A percentile compares a stretch with the other conserved stretches of the same genome.
Conservation (phyloP, 768 basidiomycete genomes). For the Suillus lakei region DNA sequence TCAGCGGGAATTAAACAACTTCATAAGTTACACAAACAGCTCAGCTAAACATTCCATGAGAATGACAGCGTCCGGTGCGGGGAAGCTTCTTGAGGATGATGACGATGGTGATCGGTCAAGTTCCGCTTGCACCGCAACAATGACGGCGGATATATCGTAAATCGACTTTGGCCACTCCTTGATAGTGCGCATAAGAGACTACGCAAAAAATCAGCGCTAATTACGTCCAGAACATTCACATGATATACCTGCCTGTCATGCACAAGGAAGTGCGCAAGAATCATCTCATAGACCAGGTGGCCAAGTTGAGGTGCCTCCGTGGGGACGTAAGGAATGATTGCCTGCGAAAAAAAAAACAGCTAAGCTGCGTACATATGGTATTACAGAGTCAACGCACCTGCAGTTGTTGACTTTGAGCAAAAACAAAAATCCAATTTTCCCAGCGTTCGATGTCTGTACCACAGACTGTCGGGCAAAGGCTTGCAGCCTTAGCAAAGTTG, state of each 20-base stretch:
- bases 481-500: conserved; percentile 79
- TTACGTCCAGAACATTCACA: not conserved
- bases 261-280: conserved; percentile 83
- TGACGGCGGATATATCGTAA: conserved; percentile 86
- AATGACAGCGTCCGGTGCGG: conserved; percentile 54
- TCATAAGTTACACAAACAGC: conserved; percentile 53
- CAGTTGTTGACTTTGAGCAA: conserved; percentile 79
- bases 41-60: conserved; percentile 97
- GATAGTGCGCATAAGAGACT: conserved; percentile 81
- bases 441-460: conserved; percentile 80
- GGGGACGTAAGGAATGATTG: conserved; percentile 89
- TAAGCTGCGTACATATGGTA: not conserved
- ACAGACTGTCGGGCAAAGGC: conserved; percentile 84
- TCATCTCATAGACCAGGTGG: conserved; percentile 92
- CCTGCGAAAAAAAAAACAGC: conserved; percentile 43
- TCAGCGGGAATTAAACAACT: not conserved
- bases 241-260: conserved; percentile 70
- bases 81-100: conserved; percentile 46
- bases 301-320: conserved; percentile 81
- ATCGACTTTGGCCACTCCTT: conserved; percentile 90
- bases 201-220: conserved; percentile 2
- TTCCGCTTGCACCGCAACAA: conserved; percentile 86
- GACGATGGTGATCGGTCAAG: conserved; percentile 66
- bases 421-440: conserved; percentile 95
- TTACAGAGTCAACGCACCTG: conserved; percentile 53